Base-by-base conservation (phyloP, 1,284 basidiomycete genomes). In the Ceratobasidium theobromae region DNA sequence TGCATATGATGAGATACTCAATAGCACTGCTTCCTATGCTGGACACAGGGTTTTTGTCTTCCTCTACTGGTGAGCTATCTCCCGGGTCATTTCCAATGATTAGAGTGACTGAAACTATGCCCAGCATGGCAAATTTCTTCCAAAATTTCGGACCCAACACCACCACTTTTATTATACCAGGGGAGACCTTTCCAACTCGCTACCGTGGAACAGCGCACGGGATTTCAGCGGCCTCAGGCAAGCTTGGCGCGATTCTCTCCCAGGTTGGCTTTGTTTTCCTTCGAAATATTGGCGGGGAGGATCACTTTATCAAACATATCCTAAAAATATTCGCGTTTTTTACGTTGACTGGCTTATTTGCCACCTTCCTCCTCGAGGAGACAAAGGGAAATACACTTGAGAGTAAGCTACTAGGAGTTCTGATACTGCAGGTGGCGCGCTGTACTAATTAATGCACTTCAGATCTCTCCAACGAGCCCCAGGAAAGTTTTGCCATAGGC, bases 31-130 rank as follows among this genome's bases (percentile, higher is more conserved):
- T 11, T 8, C 8, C 35, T 38, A 38, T 38, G 80, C 83, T 40
- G 80, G 77, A 68, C 85, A 85, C 70, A 85, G 70, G 38, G 79
- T 83, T 2, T 91, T 93, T 76, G 86, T 91, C 54, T 85, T 88
- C 78, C 79, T 91, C 32, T 91, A 89, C 78, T 90, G 88, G 18
- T 32, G 6, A 23, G 46, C 14, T 9, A 23, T 23, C 14, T 38
- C 16, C 16, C 16, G 8, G 8, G 8, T 38, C 16, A 8, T 38
- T 38, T 38, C 16, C 16, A 38, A 8, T 38, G 16, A 38, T 38
- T 8, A 8, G 35, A 38, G 35, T 8, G 8, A 8, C 35, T 8
- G 16, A 8, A 8, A 38, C 16, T 8, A 38, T 16, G 8, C 16
- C 8, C 35, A 38, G 35, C 18, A 38, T 75, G 60, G 67, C 76